Evolutionary conservation across 345 rosid species (phyloP).

Genomic region (Adansonia digitata): DNA sequence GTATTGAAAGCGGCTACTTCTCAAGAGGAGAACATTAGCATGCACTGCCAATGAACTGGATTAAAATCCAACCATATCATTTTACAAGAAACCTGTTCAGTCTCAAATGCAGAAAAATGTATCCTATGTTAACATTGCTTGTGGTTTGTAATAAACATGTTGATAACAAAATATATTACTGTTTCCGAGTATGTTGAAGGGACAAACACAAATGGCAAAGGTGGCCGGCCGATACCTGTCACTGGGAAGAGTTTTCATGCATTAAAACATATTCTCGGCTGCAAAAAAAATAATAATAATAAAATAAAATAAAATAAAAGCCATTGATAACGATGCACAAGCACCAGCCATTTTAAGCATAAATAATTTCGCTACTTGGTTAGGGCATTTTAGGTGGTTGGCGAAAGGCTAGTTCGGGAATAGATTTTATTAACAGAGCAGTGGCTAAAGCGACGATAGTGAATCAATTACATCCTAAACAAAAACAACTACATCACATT

Average conservation of each 20-base stretch:
- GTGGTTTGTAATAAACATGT: neutral
- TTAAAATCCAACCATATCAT: neutral
- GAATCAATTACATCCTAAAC: neutral
- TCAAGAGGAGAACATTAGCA: neutral
- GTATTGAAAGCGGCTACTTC: neutral
- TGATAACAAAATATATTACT: neutral
- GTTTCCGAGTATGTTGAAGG: neutral
- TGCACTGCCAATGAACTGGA: neutral
- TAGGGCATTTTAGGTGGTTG: too few species aligned
- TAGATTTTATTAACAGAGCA: neutral
- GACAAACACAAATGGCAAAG: neutral
- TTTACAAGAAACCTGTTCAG: neutral
- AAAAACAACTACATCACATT: neutral
- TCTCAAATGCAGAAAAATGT: neutral
- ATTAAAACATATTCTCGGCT: slow-evolving; percentile 79
- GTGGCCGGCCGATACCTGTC: neutral
- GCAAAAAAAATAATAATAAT: too few species aligned
- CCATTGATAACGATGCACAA: neutral
- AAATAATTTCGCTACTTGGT: neutral
- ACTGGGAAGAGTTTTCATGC: slow-evolving; percentile 58
- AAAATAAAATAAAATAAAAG: neutral
- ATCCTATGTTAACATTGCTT: neutral
- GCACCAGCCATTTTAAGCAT: neutral
- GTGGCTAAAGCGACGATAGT: neutral
- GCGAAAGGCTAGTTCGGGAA: too few species aligned